Base-by-base conservation (phyloP, 768 basidiomycete genomes). In the Tulasnella sp. region DNA sequence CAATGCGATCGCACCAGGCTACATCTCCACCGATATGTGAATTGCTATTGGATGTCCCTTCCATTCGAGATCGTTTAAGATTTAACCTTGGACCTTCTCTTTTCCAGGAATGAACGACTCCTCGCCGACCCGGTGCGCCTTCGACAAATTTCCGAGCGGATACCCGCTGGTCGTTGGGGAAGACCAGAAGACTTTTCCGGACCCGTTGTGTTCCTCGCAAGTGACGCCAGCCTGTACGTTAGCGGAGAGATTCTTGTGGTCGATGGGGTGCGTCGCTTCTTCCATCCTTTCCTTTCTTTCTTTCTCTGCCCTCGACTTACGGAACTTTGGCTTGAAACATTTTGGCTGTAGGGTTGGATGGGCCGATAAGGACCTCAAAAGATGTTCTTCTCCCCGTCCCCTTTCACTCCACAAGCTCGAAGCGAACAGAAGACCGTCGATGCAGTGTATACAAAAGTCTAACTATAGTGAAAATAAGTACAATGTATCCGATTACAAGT, bases 1-100 rank as follows among this genome's bases (percentile, higher is more conserved):
- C 23, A 96, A 96, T 82, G 92, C 88, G 32, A 93, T 97, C 80
- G 91, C 91, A 80, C 94, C 94, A 40, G 95, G 94, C 42, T 96
- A 95, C 84, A 91, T 96, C 81, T 88, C 89, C 37, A 97, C 95
- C 46, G 95, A 97, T 81, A 95, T 95, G 92, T 93, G 84, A 84
- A 85, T 85, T 44, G 78, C 73, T 77, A 83, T 85, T 79, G 78
- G 78, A 78, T 75, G 55, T 79, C 20, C 40, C 71, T 26, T 26
- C 16, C 23, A 18, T 39, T 72, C n/a, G 1, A 78, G 61, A 44
- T 73, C 32, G 13, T 46, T 32, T 74, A 39, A 23, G 32, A 32
- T 40, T 37, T 74, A 57, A 77, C 42, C 51, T 23, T 70, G 29
- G 42, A 11, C 37, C 23, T 42, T 37, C 48, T 29, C 11, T n/a